Evolutionary conservation across 2,329 filamentous ascomycete species (phyloP).

Genomic region (Aspergillus tanneri): DNA sequence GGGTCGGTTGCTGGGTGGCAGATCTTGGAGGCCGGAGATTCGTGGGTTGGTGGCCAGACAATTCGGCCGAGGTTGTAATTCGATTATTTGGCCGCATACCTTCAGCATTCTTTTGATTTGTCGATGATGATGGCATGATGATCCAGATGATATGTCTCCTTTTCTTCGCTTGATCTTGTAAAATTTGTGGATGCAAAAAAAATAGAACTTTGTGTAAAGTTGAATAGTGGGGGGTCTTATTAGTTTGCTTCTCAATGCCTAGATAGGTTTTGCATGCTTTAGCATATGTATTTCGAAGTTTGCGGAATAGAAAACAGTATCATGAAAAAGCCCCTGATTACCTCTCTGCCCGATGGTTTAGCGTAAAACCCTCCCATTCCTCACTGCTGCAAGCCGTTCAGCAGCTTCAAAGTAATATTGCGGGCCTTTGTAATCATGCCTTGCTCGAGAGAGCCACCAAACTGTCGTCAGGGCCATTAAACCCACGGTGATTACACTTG

Average conservation of each 20-base stretch:
- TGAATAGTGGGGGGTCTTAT: too few relatives aligned
- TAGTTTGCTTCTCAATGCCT: too few relatives aligned
- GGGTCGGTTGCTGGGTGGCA: slow-evolving; percentile 80
- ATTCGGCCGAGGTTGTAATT: slow-evolving; percentile 47
- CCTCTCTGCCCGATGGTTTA: too few relatives aligned
- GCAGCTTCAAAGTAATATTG: slow-evolving; percentile 53
- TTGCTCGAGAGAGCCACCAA: slow-evolving; percentile 37
- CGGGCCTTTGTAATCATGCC: slow-evolving; percentile 35
- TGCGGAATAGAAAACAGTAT: too few relatives aligned
- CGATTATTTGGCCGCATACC: slow-evolving; percentile 35
- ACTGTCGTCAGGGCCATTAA: slow-evolving; percentile 33
- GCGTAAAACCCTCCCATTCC: slow-evolving; percentile 7
- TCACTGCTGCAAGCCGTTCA: slow-evolving; percentile 51
- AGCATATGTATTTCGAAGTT: too few relatives aligned
- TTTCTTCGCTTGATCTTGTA: neutral
- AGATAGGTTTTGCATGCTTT: too few relatives aligned
- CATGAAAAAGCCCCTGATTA: too few relatives aligned
- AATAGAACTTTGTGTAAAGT: neutral
- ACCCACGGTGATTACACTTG: slow-evolving; percentile 40
- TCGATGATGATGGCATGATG: neutral
- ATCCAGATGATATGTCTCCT: neutral
- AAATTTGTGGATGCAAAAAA: neutral
- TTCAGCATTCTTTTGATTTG: slow-evolving; percentile 32
- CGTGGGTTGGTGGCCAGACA: slow-evolving; percentile 64
- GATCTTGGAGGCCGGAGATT: slow-evolving; percentile 75